phyloP scores from a whole-genome alignment of 345 rosid genomes.

The Rhizophora mangle region DNA sequence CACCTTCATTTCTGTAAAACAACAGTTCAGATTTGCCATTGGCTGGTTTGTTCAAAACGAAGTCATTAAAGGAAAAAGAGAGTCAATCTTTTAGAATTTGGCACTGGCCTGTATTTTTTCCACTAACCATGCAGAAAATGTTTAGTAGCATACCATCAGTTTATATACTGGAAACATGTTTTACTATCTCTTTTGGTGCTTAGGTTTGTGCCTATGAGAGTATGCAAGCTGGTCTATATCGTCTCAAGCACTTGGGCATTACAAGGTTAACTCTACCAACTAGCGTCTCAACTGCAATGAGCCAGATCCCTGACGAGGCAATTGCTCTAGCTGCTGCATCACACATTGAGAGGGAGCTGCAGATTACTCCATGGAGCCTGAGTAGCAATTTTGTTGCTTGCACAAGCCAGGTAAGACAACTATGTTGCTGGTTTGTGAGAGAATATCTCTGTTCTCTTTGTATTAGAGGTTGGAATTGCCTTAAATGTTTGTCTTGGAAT shows the following conservation, averaged over 20 bases:
- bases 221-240: conserved; percentile 91
- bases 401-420: conserved; percentile 68
- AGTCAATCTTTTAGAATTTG: too few relatives aligned
- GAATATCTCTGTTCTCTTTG: not conserved
- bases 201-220: conserved; percentile 97
- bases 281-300: conserved; percentile 75
- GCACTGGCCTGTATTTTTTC: not conserved
- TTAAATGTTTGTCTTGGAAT: too few relatives aligned
- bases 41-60: too few relatives aligned
- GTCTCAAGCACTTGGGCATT: conserved; percentile 91
- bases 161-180: not conserved
- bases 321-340: conserved; percentile 97
- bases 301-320: conserved; percentile 93
- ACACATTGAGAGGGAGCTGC: conserved; percentile 92
- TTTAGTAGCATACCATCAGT: not conserved
- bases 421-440: not conserved
- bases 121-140: not conserved
- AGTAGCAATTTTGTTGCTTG: conserved; percentile 95
- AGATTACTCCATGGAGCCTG: conserved; percentile 94
- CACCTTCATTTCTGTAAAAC: too few relatives aligned
- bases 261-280: conserved; percentile 66
- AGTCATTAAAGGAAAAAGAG: too few relatives aligned
- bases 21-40: too few relatives aligned
- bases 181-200: not conserved
- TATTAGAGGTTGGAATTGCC: not conserved